phyloP scores from a whole-genome alignment of 495 filamentous ascomycete species.

The Melanomma pulvis-pyrius region DNA sequence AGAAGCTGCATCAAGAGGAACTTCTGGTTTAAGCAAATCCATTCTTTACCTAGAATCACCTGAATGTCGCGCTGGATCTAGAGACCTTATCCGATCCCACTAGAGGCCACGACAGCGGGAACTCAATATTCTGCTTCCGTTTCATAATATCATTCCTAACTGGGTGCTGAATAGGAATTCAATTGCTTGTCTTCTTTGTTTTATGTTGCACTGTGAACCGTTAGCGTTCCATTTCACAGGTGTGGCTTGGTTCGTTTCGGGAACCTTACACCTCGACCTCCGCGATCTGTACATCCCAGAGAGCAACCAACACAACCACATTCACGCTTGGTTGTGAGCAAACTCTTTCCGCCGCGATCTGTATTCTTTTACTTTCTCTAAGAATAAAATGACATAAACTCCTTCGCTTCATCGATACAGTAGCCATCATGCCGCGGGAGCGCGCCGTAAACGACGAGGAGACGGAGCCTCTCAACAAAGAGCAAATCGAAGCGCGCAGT shows the following conservation, averaged over 20 bases:
- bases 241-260: slow-evolving; percentile 1
- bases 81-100: neutral
- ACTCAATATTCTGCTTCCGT: neutral
- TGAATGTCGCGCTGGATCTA: neutral
- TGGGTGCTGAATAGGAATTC: neutral
- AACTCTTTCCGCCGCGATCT: neutral
- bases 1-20: neutral
- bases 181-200: slow-evolving; percentile 2
- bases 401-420: slow-evolving; percentile 5
- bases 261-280: slow-evolving; percentile 6
- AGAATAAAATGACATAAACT: slow-evolving; percentile 7
- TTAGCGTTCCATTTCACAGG: neutral
- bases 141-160: neutral
- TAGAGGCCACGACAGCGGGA: neutral
- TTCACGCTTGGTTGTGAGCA: neutral
- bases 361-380: neutral
- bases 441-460: slow-evolving; percentile 38
- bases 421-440: slow-evolving; percentile 32
- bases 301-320: neutral
- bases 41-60: neutral
- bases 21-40: neutral
- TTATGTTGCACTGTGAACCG: neutral
- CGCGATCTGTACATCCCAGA: neutral
- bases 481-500: slow-evolving; percentile 13
- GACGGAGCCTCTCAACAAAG: slow-evolving; percentile 37